Base-by-base conservation (phyloP, 352 stramenopile genomes). In the Elongisporangium senticosum region DNA sequence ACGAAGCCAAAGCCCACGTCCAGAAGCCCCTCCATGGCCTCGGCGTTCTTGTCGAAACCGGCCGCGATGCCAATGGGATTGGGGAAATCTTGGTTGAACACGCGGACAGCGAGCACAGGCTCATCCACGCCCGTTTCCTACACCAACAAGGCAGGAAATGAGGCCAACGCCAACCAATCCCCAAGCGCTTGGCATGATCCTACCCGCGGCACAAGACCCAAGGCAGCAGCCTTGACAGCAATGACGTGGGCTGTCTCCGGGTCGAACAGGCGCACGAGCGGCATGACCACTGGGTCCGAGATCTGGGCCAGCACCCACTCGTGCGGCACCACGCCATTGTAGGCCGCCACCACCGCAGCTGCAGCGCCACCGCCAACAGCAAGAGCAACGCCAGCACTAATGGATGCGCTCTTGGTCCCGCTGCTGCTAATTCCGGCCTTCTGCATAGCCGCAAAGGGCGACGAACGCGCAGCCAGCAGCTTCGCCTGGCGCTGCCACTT, bases 31-130 rank as follows among this genome's bases (percentile, higher is more conserved):
- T 97, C 75, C 63, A 99, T 93, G 6, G 91, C 93, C 52, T 96
- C 84, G 17, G 77, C 96, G 68, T 99, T 75, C 74, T 99, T 99
- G 72, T 99, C 97, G 72, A 99, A 99, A 53, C 97, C 97, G 1
- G 96, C 97, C 2, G 96, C 96, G 58, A 99, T 90, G 20, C 96
- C 96, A 49, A 99, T 70, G 14, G 90, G 90, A 67, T 97, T 98
- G 5, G 79, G 59, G 55, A 99, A 98, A 22, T 79, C 65, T 0
- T 93, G 74, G 0, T 82, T 82, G 47, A 95, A 78, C 8, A 63
- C 68, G 5, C 79, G 64, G 5, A 93, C 67, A 10, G 66, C 62
- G 37, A 95, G 70, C 47, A 87, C 71, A 53, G 72, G 54, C 20
- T 81, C 68, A 55, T 95, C 85, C 33, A 14, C 33, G 33, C 33